Conservation (phyloP, 2,329 filamentous ascomycete species). For the Fusarium sp. region DNA sequence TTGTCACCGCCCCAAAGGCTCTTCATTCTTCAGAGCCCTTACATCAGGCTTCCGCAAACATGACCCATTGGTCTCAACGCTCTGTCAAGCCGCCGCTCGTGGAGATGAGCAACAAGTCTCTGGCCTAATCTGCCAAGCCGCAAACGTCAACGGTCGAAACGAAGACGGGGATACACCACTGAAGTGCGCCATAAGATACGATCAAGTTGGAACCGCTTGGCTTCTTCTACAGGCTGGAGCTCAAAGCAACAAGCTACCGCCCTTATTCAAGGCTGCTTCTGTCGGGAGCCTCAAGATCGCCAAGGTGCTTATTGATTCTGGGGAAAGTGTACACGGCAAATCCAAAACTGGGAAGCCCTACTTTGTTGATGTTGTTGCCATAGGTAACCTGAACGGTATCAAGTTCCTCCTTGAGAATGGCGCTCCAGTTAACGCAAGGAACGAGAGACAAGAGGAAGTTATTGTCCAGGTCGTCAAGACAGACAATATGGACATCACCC, state of each 20-base stretch:
- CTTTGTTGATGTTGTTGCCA: neutral
- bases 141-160: slow-evolving; percentile 3
- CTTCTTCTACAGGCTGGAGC: neutral
- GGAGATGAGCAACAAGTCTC: slow-evolving; percentile 2
- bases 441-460: neutral
- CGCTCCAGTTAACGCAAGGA: neutral
- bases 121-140: neutral
- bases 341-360: neutral
- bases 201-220: neutral
- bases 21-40: neutral
- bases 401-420: neutral
- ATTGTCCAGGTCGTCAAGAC: neutral
- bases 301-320: neutral
- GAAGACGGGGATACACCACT: slow-evolving; percentile 6
- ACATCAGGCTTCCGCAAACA: slow-evolving; percentile 2
- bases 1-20: neutral
- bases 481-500: neutral
- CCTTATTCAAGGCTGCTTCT: neutral
- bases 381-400: neutral
- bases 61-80: neutral
- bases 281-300: neutral
- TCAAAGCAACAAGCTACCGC: neutral
- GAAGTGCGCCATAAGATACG: neutral
- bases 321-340: neutral
- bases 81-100: neutral